Percentiles rank a stretch among this genome's conserved stretches.
Evolutionary conservation across 192 early-diverging fungal species (phyloP).

Genomic region (Podila verticillata): DNA sequence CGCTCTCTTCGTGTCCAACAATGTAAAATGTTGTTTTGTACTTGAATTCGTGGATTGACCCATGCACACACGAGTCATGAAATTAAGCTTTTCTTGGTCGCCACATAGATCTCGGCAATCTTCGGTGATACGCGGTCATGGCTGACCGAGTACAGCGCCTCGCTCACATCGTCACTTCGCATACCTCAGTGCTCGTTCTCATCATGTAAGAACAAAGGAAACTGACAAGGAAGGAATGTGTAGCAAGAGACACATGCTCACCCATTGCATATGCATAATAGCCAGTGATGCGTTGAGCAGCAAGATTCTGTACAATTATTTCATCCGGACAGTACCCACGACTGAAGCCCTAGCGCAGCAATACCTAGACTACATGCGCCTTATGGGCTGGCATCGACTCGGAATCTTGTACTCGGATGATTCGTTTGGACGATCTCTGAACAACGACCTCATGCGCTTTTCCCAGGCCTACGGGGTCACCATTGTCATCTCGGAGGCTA

Average conservation of each 20-base stretch:
- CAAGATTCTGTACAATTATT: slow-evolving; percentile 3
- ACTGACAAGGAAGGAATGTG: too few species aligned
- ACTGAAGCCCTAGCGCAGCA: not conserved
- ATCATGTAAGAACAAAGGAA: not conserved
- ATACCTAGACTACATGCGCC: not conserved
- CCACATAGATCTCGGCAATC: slow-evolving; percentile 10
- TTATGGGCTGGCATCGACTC: slow-evolving; percentile 16
- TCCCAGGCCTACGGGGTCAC: not conserved
- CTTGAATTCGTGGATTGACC: too few species aligned
- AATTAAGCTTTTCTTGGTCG: not conserved
- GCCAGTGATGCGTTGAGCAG: slow-evolving; percentile 11
- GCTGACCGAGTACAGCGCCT: slow-evolving; percentile 16
- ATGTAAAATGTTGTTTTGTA: slow-evolving; percentile 3
- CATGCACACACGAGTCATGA: not conserved
- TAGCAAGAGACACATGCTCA: too few species aligned
- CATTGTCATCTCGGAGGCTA: not conserved
- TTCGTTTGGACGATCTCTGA: slow-evolving; percentile 1
- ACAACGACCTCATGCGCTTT: not conserved
- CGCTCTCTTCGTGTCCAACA: slow-evolving; percentile 9
- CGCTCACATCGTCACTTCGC: slow-evolving; percentile 7
- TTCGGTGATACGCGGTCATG: slow-evolving; percentile 10
- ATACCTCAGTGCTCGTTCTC: slow-evolving; percentile 14
- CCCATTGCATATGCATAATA: not conserved
- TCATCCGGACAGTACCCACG: slow-evolving; percentile 3
- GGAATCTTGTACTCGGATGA: slow-evolving; percentile 10